Evolutionary conservation across 2,329 filamentous ascomycete species (phyloP).

Genomic region (Periconia digitata): DNA sequence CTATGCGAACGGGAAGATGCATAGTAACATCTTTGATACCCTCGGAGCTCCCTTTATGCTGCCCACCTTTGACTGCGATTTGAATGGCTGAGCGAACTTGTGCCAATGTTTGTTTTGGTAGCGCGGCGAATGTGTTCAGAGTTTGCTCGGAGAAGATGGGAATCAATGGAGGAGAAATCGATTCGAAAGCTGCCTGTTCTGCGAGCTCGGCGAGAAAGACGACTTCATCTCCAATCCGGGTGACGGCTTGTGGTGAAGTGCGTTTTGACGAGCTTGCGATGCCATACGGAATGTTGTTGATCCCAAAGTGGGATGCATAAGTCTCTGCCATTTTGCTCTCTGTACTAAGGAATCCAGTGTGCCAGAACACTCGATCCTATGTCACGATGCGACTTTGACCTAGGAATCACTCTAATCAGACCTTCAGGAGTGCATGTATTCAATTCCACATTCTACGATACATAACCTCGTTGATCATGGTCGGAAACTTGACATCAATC

Average conservation of each 20-base stretch:
- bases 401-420: too few species aligned
- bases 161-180: slow-evolving; percentile 18
- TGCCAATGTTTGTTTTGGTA: slow-evolving; percentile 43
- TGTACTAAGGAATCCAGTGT: neutral
- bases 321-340: slow-evolving; percentile 16
- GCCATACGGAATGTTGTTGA: slow-evolving; percentile 37
- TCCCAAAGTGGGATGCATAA: slow-evolving; percentile 31
- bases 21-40: slow-evolving; percentile 47
- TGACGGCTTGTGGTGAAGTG: slow-evolving; percentile 49
- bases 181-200: slow-evolving; percentile 28
- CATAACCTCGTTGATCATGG: too few species aligned
- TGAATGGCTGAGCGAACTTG: slow-evolving; percentile 48
- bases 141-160: slow-evolving; percentile 34
- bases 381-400: too few species aligned
- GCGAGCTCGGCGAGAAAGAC: slow-evolving; percentile 55
- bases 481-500: too few species aligned
- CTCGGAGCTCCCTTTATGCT: slow-evolving; percentile 16
- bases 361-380: too few species aligned
- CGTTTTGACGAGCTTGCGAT: slow-evolving; percentile 27
- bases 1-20: slow-evolving; percentile 58
- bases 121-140: slow-evolving; percentile 55
- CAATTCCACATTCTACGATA: too few species aligned
- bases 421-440: too few species aligned
- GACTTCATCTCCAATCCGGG: slow-evolving; percentile 54
- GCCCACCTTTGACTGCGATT: slow-evolving; percentile 27